Base-by-base conservation (phyloP, 306 rosid species). In the Rosa rugosa region DNA sequence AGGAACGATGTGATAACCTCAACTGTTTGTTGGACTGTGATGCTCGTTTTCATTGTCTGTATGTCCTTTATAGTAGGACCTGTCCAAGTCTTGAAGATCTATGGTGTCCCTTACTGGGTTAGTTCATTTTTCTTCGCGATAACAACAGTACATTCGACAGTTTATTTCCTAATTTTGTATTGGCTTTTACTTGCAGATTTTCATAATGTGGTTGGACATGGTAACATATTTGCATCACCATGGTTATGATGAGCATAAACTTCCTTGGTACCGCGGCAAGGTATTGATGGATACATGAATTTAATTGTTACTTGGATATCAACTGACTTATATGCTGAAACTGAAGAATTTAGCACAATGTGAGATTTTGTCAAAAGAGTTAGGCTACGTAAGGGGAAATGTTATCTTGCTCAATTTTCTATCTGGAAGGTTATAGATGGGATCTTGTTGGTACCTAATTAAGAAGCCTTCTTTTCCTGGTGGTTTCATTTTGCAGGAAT, bases 181-280 rank as follows among this genome's bases (percentile, higher is more conserved):
- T 20, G 8, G 12, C 47, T 31, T 66, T 5, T 51, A 27, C 78
- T 9, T 7, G 23, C 84, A 95, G 99, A 80, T 91, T 59, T 95
- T 90, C 63, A 45, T 95, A 40, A 84, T 90, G 92, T 95, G 99
- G 99, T 62, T 95, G 83, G 99, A 95, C 75, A n/a, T 86, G 23
- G 99, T 95, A 64, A 95, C 99, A 0, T 95, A 95, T 31, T 83
- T 95, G 90, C 99, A 95, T 51, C 99, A 95, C 86, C 99, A 95
- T 84, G 99, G 93, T 51, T 82, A 93, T 80, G 89, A 83, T 75
- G 88, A 82, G 46, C 86, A 90, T 60, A 93, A 95, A 81, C 93
- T 95, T 40, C 99, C 99, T 9, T 95, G 99, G 99, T 95, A 95
- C 86, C 88, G 99, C 0, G 99, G 99, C 85, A 83, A 93, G 97